Base-by-base conservation (phyloP, 2,329 filamentous ascomycete genomes). In the Orbilia javanica region DNA sequence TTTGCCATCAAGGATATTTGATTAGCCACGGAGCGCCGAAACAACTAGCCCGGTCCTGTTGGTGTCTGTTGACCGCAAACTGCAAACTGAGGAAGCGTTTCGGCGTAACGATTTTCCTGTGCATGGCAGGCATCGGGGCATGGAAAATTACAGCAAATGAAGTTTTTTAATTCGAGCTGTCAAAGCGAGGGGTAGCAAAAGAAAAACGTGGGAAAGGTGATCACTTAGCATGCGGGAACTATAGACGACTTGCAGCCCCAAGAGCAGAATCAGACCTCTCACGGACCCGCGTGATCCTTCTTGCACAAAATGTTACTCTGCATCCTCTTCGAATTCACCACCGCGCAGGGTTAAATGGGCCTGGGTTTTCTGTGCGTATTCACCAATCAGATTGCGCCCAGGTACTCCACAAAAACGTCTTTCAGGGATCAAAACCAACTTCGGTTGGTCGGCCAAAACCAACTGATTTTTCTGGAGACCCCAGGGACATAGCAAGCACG, bases 41-140 rank as follows among this genome's bases (percentile, higher is more conserved):
- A 69, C 72, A 36, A 68, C 72, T 65, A 76, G 64, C 46, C 44
- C 46, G 39, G 39, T 13, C 55, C 52, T 29, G 36, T 36, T 57
- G 27, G 52, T 27, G 22, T n/a, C 3, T 6, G 42, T 46, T 36
- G 46, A 20, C 3, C 13, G 11, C 10, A 50, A n/a, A 39, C n/a
- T n/a, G 34, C 13, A 11, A 15, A 25, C 2, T 8, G n/a, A 44
- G 55, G 20, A 42, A 66, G 66, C 55, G 60, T 73, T 64, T 76
- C 72, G 72, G 72, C 72, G 52, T 76, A 76, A 76, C 72, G 72
- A 76, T 76, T 76, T 76, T 76, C 72, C 72, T 76, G 53, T 53
- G 72, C 27, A 29, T 29, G 55, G 64, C 34, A 66, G 48, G 64
- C 42, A 48, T 62, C 64, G 10, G 72, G 64, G 60, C 42, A 44